These are phyloP conservation scores for Chara braunii DNA, from an alignment of 139 green algal species.

Conservation along the genomic window DNA sequence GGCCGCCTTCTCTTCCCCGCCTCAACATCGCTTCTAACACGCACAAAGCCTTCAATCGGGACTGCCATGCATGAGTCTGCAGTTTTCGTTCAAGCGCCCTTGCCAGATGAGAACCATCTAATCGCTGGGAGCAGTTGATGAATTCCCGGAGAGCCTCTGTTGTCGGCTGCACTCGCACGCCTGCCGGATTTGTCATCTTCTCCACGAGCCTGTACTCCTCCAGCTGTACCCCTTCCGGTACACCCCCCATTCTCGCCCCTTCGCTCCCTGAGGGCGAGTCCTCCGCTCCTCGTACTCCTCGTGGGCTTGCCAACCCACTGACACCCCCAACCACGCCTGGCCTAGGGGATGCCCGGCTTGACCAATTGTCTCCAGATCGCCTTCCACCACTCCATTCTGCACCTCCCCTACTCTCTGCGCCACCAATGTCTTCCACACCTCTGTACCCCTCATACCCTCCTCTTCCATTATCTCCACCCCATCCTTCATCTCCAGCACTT, in stretches of 20 bases:
- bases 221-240: background rate
- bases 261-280: background rate
- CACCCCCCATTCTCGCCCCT: background rate
- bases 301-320: background rate
- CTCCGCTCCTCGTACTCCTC: background rate
- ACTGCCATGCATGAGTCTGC: slow-evolving; percentile 19
- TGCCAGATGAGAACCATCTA: slow-evolving; percentile 15
- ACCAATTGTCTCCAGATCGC: no score
- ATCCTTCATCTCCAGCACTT: background rate
- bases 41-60: slow-evolving; percentile 28
- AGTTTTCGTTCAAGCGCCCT: slow-evolving; percentile 26
- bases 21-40: slow-evolving; percentile 26
- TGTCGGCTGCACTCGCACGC: slow-evolving; percentile 24
- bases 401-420: no score
- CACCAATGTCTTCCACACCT: no score
- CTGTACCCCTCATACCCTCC: no score
- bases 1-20: slow-evolving; percentile 14
- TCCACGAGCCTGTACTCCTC: slow-evolving; percentile 35
- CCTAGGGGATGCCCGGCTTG: no score
- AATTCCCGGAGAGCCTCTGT: slow-evolving; percentile 24
- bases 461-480: slow-evolving; percentile 2
- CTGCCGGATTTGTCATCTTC: slow-evolving; percentile 10
- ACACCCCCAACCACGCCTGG: background rate
- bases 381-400: no score
- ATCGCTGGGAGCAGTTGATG: background rate